A percentile compares a stretch with the other conserved stretches of the same genome.
phyloP scores from a whole-genome alignment of 139 green algal species.

The Chlorella sorokiniana region DNA sequence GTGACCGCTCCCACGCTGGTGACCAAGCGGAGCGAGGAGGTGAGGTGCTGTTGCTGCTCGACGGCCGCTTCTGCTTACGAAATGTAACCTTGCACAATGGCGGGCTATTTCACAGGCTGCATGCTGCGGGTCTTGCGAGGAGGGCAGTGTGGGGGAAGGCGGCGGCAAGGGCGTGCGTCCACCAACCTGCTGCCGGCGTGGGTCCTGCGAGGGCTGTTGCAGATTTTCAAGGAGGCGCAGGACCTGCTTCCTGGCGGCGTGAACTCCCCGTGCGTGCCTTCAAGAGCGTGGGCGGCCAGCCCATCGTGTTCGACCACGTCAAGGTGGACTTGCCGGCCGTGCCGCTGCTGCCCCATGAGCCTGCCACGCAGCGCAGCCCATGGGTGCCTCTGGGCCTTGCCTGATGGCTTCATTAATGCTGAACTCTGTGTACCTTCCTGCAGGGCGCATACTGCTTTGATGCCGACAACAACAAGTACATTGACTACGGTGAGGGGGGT shows the following conservation, averaged over 20 bases:
- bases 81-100: background rate
- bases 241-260: slow-evolving; percentile 95
- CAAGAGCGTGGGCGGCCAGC: slow-evolving; percentile 95
- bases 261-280: slow-evolving; percentile 98
- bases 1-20: slow-evolving; percentile 43
- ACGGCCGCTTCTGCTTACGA: background rate
- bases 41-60: slow-evolving; percentile 13
- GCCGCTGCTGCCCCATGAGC: background rate
- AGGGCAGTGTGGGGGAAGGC: background rate
- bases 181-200: background rate
- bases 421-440: background rate
- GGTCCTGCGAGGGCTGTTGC: background rate
- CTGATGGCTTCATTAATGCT: too few relatives aligned
- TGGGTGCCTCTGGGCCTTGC: background rate
- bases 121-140: background rate
- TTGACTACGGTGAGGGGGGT: slow-evolving; percentile 83
- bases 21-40: slow-evolving; percentile 59
- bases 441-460: slow-evolving; percentile 90
- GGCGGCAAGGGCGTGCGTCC: background rate
- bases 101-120: background rate
- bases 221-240: slow-evolving; percentile 94
- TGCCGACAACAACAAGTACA: slow-evolving; percentile 89
- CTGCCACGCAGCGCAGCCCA: background rate
- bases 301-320: slow-evolving; percentile 97
- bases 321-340: slow-evolving; percentile 51